Evolutionary conservation across 805 yeast genomes (phyloP), one percentile per base, ranked within the genome.

Genomic region (Saturnispora quitensis): DNA sequence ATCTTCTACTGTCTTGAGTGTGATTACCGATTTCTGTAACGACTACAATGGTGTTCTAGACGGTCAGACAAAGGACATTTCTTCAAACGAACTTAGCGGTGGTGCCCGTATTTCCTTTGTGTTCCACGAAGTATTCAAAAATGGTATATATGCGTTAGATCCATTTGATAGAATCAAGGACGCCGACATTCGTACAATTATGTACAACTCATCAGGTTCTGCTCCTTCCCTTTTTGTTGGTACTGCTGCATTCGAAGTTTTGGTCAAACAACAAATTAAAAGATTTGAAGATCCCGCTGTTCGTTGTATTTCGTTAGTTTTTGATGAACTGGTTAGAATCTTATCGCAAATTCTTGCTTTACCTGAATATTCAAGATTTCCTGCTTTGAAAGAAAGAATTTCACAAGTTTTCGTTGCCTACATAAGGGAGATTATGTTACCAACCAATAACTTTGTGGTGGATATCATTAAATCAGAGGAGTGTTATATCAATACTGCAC

Each of bases 101-200:
- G 99, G 96, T 70, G 99, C 99, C 0, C 86, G 99, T 76, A 86
- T 91, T 56, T 84, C 95, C 31, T 93, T 89, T 73, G 98, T 91
- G 18, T 93, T 91, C 74, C 98, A 91, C 68, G 98, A 91, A 72
- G 86, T 93, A 53, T 91, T 82, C 74, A 84, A 91, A 65, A 90
- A 88, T 67, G 98, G 98, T 71, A 77, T 91, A 51, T 80, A 81
- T 64, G 86, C 97, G 0, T 75, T 91, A 53, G 98, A 91, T 68
- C 99, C 99, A 48, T 93, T 89, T 67, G 97, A 91, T 66, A 96
- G 89, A 68, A 89, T 91, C 62, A 88, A 89, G 70, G 97, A 91
- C 66, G 84, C 88, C 31, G 99, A 91, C 67, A 91, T 91, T 63
- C 82, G 99, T 71, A 91, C 98, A 18, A 93, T 93, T 58, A 85